Percentiles rank a stretch among this genome's conserved stretches.
Conservation (phyloP, 2,329 filamentous ascomycete genomes). For the Exophiala dermatitidis region DNA sequence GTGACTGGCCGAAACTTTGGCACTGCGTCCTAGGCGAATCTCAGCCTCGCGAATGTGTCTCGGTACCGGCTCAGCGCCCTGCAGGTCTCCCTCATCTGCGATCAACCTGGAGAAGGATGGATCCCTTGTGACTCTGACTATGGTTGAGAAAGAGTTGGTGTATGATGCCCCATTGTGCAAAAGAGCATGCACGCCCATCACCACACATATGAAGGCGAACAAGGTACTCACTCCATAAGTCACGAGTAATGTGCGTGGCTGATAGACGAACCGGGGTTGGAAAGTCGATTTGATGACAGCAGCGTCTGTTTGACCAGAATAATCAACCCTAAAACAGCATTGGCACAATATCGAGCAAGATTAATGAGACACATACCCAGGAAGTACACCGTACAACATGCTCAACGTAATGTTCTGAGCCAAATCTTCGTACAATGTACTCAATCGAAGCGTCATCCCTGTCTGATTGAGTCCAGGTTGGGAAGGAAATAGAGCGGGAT, state of each 20-base stretch:
- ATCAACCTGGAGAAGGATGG: slow-evolving; percentile 11
- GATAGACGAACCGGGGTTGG: slow-evolving; percentile 13
- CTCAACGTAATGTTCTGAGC: slow-evolving; percentile 19
- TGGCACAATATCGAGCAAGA: background rate
- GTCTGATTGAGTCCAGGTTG: slow-evolving; percentile 2
- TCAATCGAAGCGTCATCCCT: slow-evolving; percentile 1
- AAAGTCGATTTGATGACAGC: background rate
- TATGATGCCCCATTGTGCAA: slow-evolving; percentile 15
- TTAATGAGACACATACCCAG: slow-evolving; percentile 4
- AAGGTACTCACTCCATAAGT: slow-evolving; percentile 10
- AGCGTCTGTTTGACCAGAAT: background rate
- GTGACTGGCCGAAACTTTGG: slow-evolving; percentile 2
- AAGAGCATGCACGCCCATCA: slow-evolving; percentile 13
- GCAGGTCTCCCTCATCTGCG: slow-evolving; percentile 13
- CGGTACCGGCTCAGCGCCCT: slow-evolving; percentile 14
- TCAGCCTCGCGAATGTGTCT: slow-evolving; percentile 6
- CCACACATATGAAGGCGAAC: slow-evolving; percentile 8
- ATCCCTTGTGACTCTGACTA: slow-evolving; percentile 16
- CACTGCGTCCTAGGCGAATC: slow-evolving; percentile 6
- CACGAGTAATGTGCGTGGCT: slow-evolving; percentile 11
- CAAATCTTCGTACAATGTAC: slow-evolving; percentile 7
- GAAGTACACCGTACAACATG: slow-evolving; percentile 8
- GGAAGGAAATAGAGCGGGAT: slow-evolving; percentile 8
- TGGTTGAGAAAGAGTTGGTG: slow-evolving; percentile 15
- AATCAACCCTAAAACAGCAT: background rate